phyloP scores from a whole-genome alignment of 495 filamentous ascomycete genomes.

The Aspergillus diversus region DNA sequence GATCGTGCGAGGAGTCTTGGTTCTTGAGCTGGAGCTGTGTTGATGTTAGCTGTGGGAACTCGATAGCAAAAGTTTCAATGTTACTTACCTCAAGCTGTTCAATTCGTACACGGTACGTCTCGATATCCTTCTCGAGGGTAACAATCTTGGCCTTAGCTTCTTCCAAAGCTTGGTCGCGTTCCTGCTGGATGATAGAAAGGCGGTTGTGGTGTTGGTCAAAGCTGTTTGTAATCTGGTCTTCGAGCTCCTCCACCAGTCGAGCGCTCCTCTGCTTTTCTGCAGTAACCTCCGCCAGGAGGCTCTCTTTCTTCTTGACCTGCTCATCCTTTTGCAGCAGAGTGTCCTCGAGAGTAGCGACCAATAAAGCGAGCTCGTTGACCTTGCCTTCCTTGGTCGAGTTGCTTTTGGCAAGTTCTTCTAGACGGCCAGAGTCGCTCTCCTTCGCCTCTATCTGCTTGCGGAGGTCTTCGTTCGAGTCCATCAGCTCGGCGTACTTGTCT shows the following conservation, averaged over 20 bases:
- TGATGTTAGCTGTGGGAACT: conserved; percentile 23
- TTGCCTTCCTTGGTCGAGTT: conserved; percentile 45
- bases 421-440: conserved; percentile 41
- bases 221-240: conserved; percentile 93
- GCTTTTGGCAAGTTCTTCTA: conserved; percentile 43
- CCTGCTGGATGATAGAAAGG: conserved; percentile 66
- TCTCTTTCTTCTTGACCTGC: conserved; percentile 70
- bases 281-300: conserved; percentile 59
- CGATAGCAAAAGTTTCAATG: background rate
- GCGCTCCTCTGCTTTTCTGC: conserved; percentile 81
- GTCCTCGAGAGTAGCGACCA: conserved; percentile 60
- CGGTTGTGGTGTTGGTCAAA: conserved; percentile 94
- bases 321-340: conserved; percentile 71
- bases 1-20: conserved; percentile 53
- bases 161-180: conserved; percentile 53
- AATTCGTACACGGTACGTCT: conserved; percentile 53
- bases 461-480: conserved; percentile 45
- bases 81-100: conserved; percentile 53
- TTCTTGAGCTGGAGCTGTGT: conserved; percentile 50
- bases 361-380: conserved; percentile 53
- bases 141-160: conserved; percentile 51
- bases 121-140: conserved; percentile 54
- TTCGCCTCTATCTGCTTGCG: conserved; percentile 60
- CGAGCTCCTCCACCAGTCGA: conserved; percentile 89
- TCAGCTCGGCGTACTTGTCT: conserved; percentile 49